These are phyloP conservation scores for Myxozyma vanderwaltii DNA, from an alignment of 805 yeast genomes.

Conservation along the genomic window DNA sequence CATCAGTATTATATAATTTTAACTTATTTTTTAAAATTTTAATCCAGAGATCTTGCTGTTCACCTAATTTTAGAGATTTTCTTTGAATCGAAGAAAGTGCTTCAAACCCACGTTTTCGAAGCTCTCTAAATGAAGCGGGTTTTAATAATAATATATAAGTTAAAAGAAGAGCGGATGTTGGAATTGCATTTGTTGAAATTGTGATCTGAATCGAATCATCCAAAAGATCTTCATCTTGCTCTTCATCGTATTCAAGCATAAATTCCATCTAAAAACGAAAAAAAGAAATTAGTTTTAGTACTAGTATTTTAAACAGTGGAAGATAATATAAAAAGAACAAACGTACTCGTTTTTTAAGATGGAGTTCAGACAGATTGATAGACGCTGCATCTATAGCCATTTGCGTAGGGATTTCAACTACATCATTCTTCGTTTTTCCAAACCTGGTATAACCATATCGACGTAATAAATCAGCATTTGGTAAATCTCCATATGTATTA, in stretches of 20 bases:
- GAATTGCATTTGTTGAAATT: constrained; percentile 16
- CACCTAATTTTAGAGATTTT: constrained; percentile 22
- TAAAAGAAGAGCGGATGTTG: constrained; percentile 24
- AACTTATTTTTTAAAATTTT: constrained; percentile 16
- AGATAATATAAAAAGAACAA: neutral
- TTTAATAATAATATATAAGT: constrained; percentile 22
- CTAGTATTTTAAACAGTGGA: neutral
- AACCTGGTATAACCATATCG: constrained; percentile 83
- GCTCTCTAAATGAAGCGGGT: constrained; percentile 21
- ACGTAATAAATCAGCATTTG: constrained; percentile 86
- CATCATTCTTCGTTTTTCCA: constrained; percentile 51
- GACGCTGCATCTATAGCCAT: constrained; percentile 47
- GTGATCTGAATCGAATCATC: constrained; percentile 29
- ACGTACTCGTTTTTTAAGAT: constrained; percentile 20
- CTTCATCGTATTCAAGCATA: constrained; percentile 25
- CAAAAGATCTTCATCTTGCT: constrained; percentile 24
- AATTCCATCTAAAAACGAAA: constrained; percentile 11
- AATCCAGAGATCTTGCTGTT: constrained; percentile 29
- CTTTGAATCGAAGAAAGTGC: constrained; percentile 16
- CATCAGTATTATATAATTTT: constrained; percentile 22
- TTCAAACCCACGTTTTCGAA: constrained; percentile 20
- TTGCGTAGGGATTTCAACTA: constrained; percentile 67
- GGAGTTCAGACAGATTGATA: constrained; percentile 22
- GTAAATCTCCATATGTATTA: constrained; percentile 87
- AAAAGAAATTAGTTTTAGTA: no score